Conservation (phyloP, 2,329 filamentous ascomycete species). For the Penicillium sp. region DNA sequence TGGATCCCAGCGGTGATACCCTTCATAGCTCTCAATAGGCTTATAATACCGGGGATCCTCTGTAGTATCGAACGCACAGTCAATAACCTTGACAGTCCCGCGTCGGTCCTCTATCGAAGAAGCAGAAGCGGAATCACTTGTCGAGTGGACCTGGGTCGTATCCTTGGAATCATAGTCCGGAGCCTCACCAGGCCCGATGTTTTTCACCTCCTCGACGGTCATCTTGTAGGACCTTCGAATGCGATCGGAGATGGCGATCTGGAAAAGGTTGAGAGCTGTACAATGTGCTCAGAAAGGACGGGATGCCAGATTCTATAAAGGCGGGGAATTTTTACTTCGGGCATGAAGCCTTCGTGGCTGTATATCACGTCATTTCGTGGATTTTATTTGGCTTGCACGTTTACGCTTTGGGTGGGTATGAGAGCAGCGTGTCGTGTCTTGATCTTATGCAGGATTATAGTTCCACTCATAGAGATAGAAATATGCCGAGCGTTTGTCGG, state of each 20-base stretch:
- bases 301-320: neutral
- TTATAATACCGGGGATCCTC: slow-evolving; percentile 40
- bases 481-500: neutral
- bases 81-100: slow-evolving; percentile 11
- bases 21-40: slow-evolving; percentile 47
- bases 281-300: neutral
- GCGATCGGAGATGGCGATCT: neutral
- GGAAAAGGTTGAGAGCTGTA: neutral
- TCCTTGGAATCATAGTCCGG: slow-evolving; percentile 10
- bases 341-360: slow-evolving; percentile 4
- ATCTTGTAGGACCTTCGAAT: slow-evolving; percentile 5
- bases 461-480: neutral
- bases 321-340: neutral
- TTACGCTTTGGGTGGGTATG: neutral
- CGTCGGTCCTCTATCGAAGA: slow-evolving; percentile 10
- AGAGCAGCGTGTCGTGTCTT: neutral
- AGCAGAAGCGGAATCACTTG: slow-evolving; percentile 17
- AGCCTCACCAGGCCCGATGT: neutral
- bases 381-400: neutral
- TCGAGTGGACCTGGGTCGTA: slow-evolving; percentile 1
- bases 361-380: slow-evolving; percentile 27
- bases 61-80: slow-evolving; percentile 36
- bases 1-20: slow-evolving; percentile 51
- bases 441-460: neutral
- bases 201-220: slow-evolving; percentile 19